Percentiles rank a stretch among this genome's conserved stretches.
phyloP scores from a whole-genome alignment of 73 alveolate genomes.

The Paramecium primaurelia region DNA sequence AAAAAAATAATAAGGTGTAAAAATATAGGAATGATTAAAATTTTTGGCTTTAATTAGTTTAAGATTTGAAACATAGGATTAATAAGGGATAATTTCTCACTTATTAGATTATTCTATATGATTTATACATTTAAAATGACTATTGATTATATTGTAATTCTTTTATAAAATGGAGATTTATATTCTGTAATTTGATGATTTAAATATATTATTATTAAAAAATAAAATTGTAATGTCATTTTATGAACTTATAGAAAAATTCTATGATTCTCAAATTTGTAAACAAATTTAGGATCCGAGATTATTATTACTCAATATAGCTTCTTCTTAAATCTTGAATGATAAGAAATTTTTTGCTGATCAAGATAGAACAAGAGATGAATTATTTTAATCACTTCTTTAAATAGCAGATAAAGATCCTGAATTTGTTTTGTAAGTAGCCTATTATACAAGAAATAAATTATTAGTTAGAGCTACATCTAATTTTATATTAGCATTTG shows the following conservation, averaged over 20 bases:
- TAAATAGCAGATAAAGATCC: conserved; percentile 59
- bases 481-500: conserved; percentile 62
- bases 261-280: not conserved
- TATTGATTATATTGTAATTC: too few species aligned
- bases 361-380: conserved; percentile 4
- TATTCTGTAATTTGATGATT: not conserved
- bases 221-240: not conserved
- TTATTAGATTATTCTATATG: too few species aligned
- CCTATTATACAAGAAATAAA: conserved; percentile 62
- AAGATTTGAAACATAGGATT: too few species aligned
- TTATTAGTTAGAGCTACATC: conserved; percentile 63
- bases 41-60: too few species aligned
- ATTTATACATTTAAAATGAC: too few species aligned
- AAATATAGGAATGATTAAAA: too few species aligned
- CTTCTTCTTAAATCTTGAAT: not conserved
- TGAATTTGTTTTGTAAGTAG: conserved; percentile 58
- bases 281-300: not conserved
- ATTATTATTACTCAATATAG: not conserved
- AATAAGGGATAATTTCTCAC: too few species aligned
- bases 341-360: not conserved
- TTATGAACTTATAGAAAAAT: not conserved
- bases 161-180: not conserved
- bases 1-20: too few species aligned
- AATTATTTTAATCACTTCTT: not conserved
- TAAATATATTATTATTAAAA: too few species aligned